phyloP scores from a whole-genome alignment of 495 filamentous ascomycete genomes.

The Penicillium canariense region DNA sequence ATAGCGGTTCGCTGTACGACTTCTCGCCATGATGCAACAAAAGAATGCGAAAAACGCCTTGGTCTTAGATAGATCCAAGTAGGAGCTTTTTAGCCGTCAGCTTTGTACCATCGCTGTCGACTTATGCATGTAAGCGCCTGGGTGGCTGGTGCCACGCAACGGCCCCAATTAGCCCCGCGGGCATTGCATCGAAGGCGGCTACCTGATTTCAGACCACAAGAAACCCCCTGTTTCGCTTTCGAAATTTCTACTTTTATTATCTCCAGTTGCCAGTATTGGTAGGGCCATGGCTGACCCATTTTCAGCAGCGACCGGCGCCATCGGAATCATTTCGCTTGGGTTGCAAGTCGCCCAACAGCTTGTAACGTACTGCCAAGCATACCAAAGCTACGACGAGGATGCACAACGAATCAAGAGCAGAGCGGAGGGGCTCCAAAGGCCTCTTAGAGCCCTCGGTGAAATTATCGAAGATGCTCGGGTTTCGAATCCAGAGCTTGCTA shows the following conservation, averaged over 20 bases:
- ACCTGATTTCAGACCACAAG: background rate
- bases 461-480: conserved; percentile 1
- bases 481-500: background rate
- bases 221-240: background rate
- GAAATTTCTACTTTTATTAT: background rate
- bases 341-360: conserved; percentile 3
- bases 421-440: background rate
- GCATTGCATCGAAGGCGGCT: background rate
- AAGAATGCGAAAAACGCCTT: too few relatives aligned
- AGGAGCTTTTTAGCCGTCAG: too few relatives aligned
- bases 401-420: background rate
- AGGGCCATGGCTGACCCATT: conserved; percentile 1
- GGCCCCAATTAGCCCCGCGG: background rate
- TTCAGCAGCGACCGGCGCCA: background rate
- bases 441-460: background rate
- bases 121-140: too few relatives aligned
- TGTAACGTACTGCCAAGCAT: background rate
- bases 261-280: too few relatives aligned
- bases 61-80: too few relatives aligned
- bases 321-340: background rate
- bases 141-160: background rate
- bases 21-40: too few relatives aligned
- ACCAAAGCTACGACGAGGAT: conserved; percentile 4
- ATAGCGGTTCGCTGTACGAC: too few relatives aligned
- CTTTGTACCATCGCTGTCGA: too few relatives aligned